Conservation (phyloP, 2,329 filamentous ascomycete genomes). For the Emergomyces pasteurianus region DNA sequence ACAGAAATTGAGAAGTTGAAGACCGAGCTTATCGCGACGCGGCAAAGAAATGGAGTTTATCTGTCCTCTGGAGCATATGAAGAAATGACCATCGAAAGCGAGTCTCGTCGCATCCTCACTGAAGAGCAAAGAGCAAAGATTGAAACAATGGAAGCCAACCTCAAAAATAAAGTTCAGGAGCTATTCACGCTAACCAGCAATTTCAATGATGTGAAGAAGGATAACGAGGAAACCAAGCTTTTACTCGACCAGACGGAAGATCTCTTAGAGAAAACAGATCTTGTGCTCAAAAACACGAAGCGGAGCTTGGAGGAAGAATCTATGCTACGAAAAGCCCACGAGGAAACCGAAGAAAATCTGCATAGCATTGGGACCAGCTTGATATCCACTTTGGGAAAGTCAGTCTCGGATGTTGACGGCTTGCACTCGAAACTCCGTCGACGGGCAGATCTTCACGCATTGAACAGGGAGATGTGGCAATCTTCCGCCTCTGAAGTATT, state of each 20-base stretch:
- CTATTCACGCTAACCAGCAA: slow-evolving; percentile 74
- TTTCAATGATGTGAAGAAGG: slow-evolving; percentile 80
- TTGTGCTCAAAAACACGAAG: slow-evolving; percentile 65
- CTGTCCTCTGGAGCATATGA: slow-evolving; percentile 81
- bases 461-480: slow-evolving; percentile 70
- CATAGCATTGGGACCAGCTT: slow-evolving; percentile 61
- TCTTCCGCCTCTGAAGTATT: slow-evolving; percentile 63
- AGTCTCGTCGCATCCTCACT: slow-evolving; percentile 78
- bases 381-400: slow-evolving; percentile 63
- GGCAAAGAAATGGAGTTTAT: slow-evolving; percentile 91
- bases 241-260: slow-evolving; percentile 68
- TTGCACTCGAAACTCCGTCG: slow-evolving; percentile 78
- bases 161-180: slow-evolving; percentile 89
- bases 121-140: slow-evolving; percentile 90
- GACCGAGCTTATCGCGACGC: slow-evolving; percentile 81
- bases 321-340: slow-evolving; percentile 66
- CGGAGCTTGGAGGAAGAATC: slow-evolving; percentile 69
- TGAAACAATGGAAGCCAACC: slow-evolving; percentile 77
- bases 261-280: slow-evolving; percentile 76
- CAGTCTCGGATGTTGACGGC: slow-evolving; percentile 67
- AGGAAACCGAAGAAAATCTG: slow-evolving; percentile 71
- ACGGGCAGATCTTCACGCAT: slow-evolving; percentile 67
- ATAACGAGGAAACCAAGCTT: slow-evolving; percentile 64
- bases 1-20: slow-evolving; percentile 89
- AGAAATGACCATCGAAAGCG: slow-evolving; percentile 81